Conservation (phyloP, 208 protist genomes). For the Wallacemonas rigidus region DNA sequence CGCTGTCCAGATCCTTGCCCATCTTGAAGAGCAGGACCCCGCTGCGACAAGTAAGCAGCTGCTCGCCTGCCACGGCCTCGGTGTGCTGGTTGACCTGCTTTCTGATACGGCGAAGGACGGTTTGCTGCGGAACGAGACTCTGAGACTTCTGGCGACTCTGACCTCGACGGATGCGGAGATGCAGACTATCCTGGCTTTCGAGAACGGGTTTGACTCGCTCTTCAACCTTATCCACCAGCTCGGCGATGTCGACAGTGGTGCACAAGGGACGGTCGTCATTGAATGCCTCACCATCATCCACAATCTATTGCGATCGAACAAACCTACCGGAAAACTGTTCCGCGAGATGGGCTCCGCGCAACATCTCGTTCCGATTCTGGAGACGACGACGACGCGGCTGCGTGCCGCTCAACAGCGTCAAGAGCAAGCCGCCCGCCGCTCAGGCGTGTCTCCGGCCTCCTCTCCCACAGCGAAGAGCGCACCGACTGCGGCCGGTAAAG, state of each 20-base stretch:
- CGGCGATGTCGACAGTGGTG: slow-evolving; percentile 51
- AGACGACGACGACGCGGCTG: slow-evolving; percentile 36
- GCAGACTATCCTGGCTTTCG: slow-evolving; percentile 80
- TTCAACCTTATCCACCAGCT: slow-evolving; percentile 58
- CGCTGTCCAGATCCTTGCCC: slow-evolving; percentile 61
- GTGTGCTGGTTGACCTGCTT: slow-evolving; percentile 60
- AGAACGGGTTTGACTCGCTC: slow-evolving; percentile 81
- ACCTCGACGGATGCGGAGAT: slow-evolving; percentile 69
- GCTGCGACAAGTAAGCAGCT: slow-evolving; percentile 52
- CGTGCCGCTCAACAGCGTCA: slow-evolving; percentile 10
- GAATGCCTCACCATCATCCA: slow-evolving; percentile 82
- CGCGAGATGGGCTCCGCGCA: slow-evolving; percentile 72
- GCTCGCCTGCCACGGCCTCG: slow-evolving; percentile 60
- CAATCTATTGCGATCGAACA: slow-evolving; percentile 85
- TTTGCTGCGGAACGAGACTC: slow-evolving; percentile 49
- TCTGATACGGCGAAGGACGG: slow-evolving; percentile 51
- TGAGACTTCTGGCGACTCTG: slow-evolving; percentile 65
- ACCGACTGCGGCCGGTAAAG: too few species aligned
- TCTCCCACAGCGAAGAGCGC: background rate
- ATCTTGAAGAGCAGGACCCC: slow-evolving; percentile 67
- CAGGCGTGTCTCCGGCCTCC: background rate
- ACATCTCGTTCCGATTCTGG: slow-evolving; percentile 54
- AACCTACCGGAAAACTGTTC: slow-evolving; percentile 85
- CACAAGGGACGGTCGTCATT: slow-evolving; percentile 45
- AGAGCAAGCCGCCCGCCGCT: slow-evolving; percentile 9